Evolutionary conservation across 257 asterid genomes (phyloP), one percentile per base, ranked within the genome.

Genomic region (Fraxinus anomala): DNA sequence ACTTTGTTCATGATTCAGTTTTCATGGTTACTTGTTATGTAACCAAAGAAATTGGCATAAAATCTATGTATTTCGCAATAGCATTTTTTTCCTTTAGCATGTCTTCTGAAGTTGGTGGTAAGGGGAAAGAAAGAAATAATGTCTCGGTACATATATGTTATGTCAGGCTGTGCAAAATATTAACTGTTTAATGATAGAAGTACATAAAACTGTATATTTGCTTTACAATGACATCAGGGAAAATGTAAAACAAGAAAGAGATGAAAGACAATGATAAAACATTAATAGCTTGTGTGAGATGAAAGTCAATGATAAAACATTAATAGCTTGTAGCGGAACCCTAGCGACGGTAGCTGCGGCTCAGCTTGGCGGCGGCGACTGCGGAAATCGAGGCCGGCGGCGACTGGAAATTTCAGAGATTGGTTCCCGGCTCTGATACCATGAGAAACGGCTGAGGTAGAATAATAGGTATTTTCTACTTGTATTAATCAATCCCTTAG

Each of bases 91-190:
- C 11, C 49, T 77, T 31, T 76, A 56, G 70, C 40, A 65, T 82
- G 63, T 36, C 26, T 49, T 79, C 61, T 80, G 54, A 34, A 17
- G 39, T 61, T 68, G 69, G 72, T 61, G 44, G 65, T 61, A 28
- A 49, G 51, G 76, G 24, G 47, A 74, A 65, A 65, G 26, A 34
- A 63, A 77, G 49, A 30, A 76, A 44, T 68, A 39, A 28, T 39
- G 66, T 30, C 49, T 59, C 33, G 59, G 30, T 42, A 63, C 42
- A 39, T 63, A 14, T 51, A 42, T 44, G 23, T 51, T 40, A 30
- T 67, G 65, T 51, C 72, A 36, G 36, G 76, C 54, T 68, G 76
- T 36, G 17, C 79, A 28, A 77, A 67, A 56, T 21, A 68, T 78
- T 51, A 70, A 56, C 24, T 73, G 13, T 44, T 21, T 74, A 75